Base-by-base conservation (phyloP, 179 eudicot genomes). In the Beta macrorhiza region DNA sequence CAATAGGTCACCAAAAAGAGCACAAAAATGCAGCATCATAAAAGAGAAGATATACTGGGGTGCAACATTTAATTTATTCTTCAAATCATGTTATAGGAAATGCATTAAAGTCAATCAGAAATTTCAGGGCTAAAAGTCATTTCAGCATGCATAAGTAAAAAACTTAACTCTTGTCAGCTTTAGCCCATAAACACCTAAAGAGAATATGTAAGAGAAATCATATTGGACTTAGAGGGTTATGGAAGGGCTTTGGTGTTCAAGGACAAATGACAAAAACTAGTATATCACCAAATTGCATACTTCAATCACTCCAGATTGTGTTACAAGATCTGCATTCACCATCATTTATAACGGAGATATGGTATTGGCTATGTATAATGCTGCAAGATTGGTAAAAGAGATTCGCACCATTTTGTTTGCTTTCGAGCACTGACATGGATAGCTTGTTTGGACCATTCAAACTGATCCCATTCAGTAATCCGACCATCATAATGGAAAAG, bases 401-500 rank as follows among this genome's bases (percentile, higher is more conserved):
- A 80, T 57, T 32, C 67, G 37, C 84, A 89, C 93, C 93, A 91
- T 87, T 91, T 91, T 82, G 93, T 91, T 78, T 91, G 92, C 85
- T 88, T 89, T 37, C 84, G 81, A 70, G 81, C 89, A 79, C 93
- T 90, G 80, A 94, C 85, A 86, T 94, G 98, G 75, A 94, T 79
- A 22, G 95, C 98, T 45, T 67, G 86, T 85, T 87, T 90, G 59
- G 98, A 91, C 98, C 98, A 94, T 80, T 91, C 98, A 82, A 88
- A 91, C 75, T 91, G 74, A 82, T 94, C 94, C 98, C 98, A 94
- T 87, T 94, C 97, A 85, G 82, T 93, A 37, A 92, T 87, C 71
- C 87, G 90, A 7, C 93, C 94, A 89, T 94, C 98, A 85, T 94
- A 94, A 77, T 94, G 98, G 82, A 94, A 94, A 80, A 94, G 97